Percentiles rank a stretch among this genome's conserved stretches.
These are phyloP conservation scores for Eragrostis nindensis DNA, from an alignment of 176 grass and related monocot species.

Conservation along the genomic window DNA sequence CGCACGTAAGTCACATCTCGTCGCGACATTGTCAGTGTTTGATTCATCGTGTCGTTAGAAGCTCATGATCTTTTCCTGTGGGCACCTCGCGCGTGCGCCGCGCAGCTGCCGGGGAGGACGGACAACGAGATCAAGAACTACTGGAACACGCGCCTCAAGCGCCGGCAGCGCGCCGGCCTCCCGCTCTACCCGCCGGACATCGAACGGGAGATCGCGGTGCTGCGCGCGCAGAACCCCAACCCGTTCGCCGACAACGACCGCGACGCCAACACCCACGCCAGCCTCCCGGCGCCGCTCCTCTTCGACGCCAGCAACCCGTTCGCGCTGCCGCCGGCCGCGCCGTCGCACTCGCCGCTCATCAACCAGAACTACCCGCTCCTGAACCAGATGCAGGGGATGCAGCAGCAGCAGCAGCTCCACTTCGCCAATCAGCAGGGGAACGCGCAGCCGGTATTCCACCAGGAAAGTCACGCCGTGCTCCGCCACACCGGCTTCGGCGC, in stretches of 20 bases:
- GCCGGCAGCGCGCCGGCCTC: conserved; percentile 67
- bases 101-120: conserved; percentile 73
- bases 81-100: no score
- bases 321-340: conserved; percentile 20
- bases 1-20: conserved; percentile 43
- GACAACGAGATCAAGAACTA: conserved; percentile 98
- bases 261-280: background rate
- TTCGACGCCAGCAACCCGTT: conserved; percentile 39
- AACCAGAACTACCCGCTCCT: conserved; percentile 49
- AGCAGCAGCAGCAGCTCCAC: conserved; percentile 16
- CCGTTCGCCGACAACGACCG: conserved; percentile 20
- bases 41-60: background rate
- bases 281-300: conserved; percentile 23
- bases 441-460: conserved; percentile 31
- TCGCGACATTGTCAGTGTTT: background rate
- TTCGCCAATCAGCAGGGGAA: background rate
- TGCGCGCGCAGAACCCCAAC: conserved; percentile 37
- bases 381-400: conserved; percentile 50
- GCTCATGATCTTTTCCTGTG: background rate
- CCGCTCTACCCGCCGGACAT: conserved; percentile 68
- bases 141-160: conserved; percentile 86
- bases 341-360: conserved; percentile 42
- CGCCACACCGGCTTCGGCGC: background rate
- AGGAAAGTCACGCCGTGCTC: background rate
- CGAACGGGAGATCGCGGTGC: conserved; percentile 46